Evolutionary conservation across 257 asterid species (phyloP).

Genomic region (Scutellaria baicalensis): DNA sequence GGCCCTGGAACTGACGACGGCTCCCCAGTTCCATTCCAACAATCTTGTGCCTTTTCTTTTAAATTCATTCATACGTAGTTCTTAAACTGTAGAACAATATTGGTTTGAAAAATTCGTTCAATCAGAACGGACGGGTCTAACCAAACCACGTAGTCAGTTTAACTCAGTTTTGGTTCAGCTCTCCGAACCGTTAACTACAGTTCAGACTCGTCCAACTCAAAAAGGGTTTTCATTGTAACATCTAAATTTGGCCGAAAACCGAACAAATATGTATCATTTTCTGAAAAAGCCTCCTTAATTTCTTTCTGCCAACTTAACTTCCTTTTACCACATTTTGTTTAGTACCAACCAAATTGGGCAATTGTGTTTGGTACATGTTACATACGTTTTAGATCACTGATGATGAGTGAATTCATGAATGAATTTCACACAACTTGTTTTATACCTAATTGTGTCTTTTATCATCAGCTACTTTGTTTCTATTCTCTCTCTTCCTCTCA

Average conservation of each 20-base stretch:
- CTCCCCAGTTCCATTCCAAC: too few relatives aligned
- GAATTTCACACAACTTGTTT: not conserved
- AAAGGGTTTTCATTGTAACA: too few relatives aligned
- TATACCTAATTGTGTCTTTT: not conserved
- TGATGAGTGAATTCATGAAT: not conserved
- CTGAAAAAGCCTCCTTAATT: not conserved
- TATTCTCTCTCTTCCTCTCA: not conserved
- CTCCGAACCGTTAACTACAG: too few relatives aligned
- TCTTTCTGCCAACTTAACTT: not conserved
- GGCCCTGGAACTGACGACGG: too few relatives aligned
- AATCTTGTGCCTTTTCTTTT: too few relatives aligned
- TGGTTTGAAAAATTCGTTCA: too few relatives aligned
- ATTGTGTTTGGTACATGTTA: constrained; percentile 7
- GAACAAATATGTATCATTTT: constrained; percentile 2
- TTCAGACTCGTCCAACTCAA: too few relatives aligned
- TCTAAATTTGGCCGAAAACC: not conserved
- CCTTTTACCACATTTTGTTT: not conserved
- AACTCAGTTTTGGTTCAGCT: too few relatives aligned
- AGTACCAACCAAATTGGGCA: constrained; percentile 7
- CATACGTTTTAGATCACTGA: not conserved
- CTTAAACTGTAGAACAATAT: too few relatives aligned
- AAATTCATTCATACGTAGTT: too few relatives aligned
- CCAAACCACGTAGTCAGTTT: too few relatives aligned
- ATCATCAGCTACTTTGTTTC: not conserved
- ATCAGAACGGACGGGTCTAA: too few relatives aligned